These are phyloP conservation scores for Pichia scutulata DNA, from an alignment of 805 yeast species.

Conservation along the genomic window DNA sequence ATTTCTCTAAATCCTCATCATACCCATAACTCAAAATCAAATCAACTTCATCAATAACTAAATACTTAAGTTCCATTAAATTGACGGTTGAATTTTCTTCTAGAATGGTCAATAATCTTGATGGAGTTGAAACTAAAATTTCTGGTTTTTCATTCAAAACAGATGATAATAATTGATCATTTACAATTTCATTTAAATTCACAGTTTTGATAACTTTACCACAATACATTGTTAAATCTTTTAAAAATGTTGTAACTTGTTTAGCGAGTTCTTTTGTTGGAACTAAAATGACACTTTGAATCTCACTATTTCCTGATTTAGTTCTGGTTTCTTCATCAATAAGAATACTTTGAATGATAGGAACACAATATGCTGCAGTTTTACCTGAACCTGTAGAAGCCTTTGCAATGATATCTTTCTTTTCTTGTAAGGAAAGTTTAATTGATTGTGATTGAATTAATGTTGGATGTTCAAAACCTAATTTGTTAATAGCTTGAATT, in stretches of 20 bases:
- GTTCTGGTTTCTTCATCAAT: conserved; percentile 25
- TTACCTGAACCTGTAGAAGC: conserved; percentile 97
- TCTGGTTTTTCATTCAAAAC: conserved; percentile 71
- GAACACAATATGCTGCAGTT: conserved; percentile 84
- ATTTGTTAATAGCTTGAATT: conserved; percentile 70
- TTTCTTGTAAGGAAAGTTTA: conserved; percentile 83
- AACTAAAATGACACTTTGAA: conserved; percentile 67
- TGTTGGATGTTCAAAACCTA: conserved; percentile 83
- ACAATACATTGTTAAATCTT: conserved; percentile 62
- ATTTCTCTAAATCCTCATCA: conserved; percentile 67
- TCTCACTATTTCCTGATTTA: conserved; percentile 20
- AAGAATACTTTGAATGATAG: conserved; percentile 73
- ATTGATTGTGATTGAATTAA: conserved; percentile 87
- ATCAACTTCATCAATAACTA: conserved; percentile 95
- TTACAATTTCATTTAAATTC: conserved; percentile 54
- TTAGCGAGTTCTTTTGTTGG: conserved; percentile 90
- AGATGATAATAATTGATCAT: conserved; percentile 65
- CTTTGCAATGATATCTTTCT: conserved; percentile 85
- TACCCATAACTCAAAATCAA: conserved; percentile 85
- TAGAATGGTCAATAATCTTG: conserved; percentile 53
- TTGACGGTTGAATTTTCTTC: conserved; percentile 41
- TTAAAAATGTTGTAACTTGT: conserved; percentile 70
- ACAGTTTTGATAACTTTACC: conserved; percentile 54
- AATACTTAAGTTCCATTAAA: conserved; percentile 49
- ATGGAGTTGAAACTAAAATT: conserved; percentile 80